Evolutionary conservation across 2,329 filamentous ascomycete species (phyloP), one percentile per base, ranked within the genome.

Genomic region (Cordyceps fumosorosea): DNA sequence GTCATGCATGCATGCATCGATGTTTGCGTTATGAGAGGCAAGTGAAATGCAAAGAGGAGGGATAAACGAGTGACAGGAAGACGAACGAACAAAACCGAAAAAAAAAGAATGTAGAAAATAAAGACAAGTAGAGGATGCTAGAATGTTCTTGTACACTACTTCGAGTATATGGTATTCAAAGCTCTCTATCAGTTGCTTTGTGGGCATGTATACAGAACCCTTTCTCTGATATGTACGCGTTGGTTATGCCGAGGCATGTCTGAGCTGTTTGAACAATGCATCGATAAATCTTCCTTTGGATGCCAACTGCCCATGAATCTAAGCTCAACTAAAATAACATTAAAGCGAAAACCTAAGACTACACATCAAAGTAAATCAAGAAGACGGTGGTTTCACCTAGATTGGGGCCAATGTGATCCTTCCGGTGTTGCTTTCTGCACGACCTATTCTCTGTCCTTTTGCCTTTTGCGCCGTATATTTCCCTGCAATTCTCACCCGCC

Each of bases 401-500:
- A 34, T 32, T 32, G 14, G 20, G 11, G 29, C 45, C 32, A 11
- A 42, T 29, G 14, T 18, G 26, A 37, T 42, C 56, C 47, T 51
- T 18, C 47, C 5, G n/a, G 16, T 37, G 24, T 32, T n/a, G 22
- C 10, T 42, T 18, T 16, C 47, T 34, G 45, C n/a, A 42, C 20
- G 11, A 26, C 20, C 29, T 48, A 26, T 54, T 61, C 14, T 61
- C 48, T 55, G 26, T 8, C 20, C n/a, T 56, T 45, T 50, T n/a
- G 29, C 54, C 50, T 22, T 55, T 47, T 44, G 24, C 62, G 48
- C 48, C 51, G 16, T 44, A 42, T 53, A 34, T 48, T 32, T 50
- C 47, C 44, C 14, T 42, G 51, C 60, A 66, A 67, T 63, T 73
- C 65, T 29, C 73, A 67, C 4, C n/a, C 50, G 11, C 22, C 44